Evolutionary conservation across 2,329 filamentous ascomycete species (phyloP).

Genomic region (Talaromyces sp.): DNA sequence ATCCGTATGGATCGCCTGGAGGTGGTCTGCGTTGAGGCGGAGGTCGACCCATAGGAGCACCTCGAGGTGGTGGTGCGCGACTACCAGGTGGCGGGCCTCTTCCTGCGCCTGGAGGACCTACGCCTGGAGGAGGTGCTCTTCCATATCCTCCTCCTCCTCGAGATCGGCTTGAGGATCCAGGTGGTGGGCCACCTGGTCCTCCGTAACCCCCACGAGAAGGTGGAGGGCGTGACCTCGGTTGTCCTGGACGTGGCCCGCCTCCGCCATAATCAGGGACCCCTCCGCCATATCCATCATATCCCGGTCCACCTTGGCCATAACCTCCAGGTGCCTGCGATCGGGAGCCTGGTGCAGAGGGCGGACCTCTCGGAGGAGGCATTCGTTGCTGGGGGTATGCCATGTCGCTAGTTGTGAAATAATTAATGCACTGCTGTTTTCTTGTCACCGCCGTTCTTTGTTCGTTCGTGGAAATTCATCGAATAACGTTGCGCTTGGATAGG

Average conservation of each 20-base stretch:
- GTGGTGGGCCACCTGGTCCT: constrained; percentile 10
- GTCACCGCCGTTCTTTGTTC: constrained; percentile 1
- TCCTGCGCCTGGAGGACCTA: constrained; percentile 2
- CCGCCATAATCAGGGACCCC: constrained; percentile 15
- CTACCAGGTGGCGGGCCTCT: constrained; percentile 20
- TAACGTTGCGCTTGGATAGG: background rate
- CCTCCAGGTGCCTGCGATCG: constrained; percentile 28
- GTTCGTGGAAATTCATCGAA: constrained; percentile 17
- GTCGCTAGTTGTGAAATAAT: background rate
- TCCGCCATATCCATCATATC: constrained; percentile 24
- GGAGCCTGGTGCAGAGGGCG: constrained; percentile 24
- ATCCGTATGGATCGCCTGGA: constrained; percentile 33
- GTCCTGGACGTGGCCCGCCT: constrained; percentile 8
- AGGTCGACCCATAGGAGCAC: constrained; percentile 27
- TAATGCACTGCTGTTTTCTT: background rate
- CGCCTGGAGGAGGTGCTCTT: constrained; percentile 13
- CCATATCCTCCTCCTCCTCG: constrained; percentile 11
- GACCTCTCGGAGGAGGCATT: constrained; percentile 29
- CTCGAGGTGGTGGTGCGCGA: constrained; percentile 19
- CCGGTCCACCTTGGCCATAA: constrained; percentile 28
- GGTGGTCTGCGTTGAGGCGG: constrained; percentile 33
- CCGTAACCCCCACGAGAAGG: constrained; percentile 15
- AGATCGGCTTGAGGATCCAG: background rate
- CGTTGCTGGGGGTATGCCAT: constrained; percentile 42
- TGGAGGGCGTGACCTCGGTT: constrained; percentile 15